Percentiles rank a stretch among this genome's conserved stretches.
phyloP scores from a whole-genome alignment of 2,329 filamentous ascomycete species.

The Arthrobotrys sphaeroides region DNA sequence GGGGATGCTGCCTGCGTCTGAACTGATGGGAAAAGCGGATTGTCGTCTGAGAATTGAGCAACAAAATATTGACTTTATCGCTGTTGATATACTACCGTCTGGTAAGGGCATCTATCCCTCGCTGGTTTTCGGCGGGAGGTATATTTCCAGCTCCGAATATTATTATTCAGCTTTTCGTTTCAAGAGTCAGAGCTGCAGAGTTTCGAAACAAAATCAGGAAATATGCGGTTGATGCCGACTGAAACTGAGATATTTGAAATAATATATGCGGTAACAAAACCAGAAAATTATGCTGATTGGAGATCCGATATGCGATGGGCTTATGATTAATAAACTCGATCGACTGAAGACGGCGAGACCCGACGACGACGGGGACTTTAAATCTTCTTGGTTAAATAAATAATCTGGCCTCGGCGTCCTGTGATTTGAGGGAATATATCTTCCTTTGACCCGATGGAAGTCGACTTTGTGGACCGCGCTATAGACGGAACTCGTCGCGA shows the following conservation, averaged over 20 bases:
- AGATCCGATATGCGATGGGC: neutral
- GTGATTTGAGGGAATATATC: neutral
- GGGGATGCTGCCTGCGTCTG: neutral
- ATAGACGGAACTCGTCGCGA: neutral
- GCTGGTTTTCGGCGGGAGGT: neutral
- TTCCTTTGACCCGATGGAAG: neutral
- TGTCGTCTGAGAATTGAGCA: neutral
- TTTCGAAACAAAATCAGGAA: too few relatives aligned
- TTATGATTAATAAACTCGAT: neutral
- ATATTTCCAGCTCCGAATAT: neutral
- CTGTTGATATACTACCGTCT: neutral
- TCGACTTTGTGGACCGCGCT: neutral
- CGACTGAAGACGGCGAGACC: neutral
- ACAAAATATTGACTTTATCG: slow-evolving; percentile 4
- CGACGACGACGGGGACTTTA: slow-evolving; percentile 7
- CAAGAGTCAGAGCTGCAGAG: too few relatives aligned
- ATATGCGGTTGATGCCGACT: neutral
- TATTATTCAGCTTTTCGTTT: neutral
- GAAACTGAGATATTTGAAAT: neutral
- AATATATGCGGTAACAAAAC: neutral
- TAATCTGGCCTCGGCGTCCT: too few relatives aligned
- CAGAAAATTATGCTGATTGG: neutral
- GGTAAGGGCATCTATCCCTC: slow-evolving; percentile 1
- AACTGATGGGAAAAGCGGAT: neutral
- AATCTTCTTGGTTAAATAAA: too few relatives aligned